These are phyloP conservation scores for Kodamaea nitidulidarum DNA, from an alignment of 805 yeast species.

Conservation along the genomic window DNA sequence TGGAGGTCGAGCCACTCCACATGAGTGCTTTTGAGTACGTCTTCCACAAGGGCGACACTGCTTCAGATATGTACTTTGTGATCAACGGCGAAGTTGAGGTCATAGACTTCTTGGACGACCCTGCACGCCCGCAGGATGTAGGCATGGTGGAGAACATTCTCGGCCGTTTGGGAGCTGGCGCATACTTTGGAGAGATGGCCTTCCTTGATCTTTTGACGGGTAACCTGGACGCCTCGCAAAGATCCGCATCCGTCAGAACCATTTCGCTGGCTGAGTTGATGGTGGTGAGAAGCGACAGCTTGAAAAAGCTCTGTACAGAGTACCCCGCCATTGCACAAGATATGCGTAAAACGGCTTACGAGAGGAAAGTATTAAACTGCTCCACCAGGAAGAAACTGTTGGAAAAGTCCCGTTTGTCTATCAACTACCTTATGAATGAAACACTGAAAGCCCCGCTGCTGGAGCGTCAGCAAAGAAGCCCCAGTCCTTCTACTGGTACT, in stretches of 20 bases:
- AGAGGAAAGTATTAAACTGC: constrained; percentile 36
- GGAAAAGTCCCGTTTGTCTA: constrained; percentile 15
- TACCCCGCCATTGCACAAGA: constrained; percentile 59
- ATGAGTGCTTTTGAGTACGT: constrained; percentile 57
- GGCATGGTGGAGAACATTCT: constrained; percentile 35
- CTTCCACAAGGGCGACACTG: constrained; percentile 54
- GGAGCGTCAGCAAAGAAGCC: not conserved
- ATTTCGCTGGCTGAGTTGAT: constrained; percentile 57
- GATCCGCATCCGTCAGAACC: constrained; percentile 66
- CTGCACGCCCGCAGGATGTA: constrained; percentile 3
- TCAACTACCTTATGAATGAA: constrained; percentile 18
- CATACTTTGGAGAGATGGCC: constrained; percentile 76
- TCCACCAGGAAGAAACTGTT: constrained; percentile 16
- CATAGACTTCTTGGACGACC: constrained; percentile 26
- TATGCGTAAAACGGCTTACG: constrained; percentile 57
- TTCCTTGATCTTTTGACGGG: constrained; percentile 48
- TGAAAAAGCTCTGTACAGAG: constrained; percentile 50
- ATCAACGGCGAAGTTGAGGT: constrained; percentile 72
- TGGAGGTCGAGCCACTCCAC: constrained; percentile 54
- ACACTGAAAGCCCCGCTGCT: not conserved
- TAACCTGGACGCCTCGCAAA: constrained; percentile 18
- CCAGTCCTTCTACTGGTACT: not conserved
- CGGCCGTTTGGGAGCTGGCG: constrained; percentile 59
- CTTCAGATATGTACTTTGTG: constrained; percentile 63
- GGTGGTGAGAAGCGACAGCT: constrained; percentile 52